A percentile compares a stretch with the other conserved stretches of the same genome.
These are phyloP conservation scores for Fusarium poae DNA, from an alignment of 2,329 filamentous ascomycete species.

Conservation along the genomic window DNA sequence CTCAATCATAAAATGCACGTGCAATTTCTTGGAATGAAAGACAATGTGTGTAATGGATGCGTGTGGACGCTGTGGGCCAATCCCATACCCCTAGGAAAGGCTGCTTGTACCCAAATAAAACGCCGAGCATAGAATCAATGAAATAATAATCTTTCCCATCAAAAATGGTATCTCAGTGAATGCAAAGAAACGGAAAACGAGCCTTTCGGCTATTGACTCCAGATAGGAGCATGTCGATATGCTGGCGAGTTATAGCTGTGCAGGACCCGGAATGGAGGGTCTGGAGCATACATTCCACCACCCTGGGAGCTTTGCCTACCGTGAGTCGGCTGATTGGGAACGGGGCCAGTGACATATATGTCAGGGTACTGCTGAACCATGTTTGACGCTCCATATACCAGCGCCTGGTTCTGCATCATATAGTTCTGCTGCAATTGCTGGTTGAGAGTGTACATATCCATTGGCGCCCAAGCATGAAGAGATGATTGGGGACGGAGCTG, in stretches of 20 bases:
- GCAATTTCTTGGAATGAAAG: constrained; percentile 33
- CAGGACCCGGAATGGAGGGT: constrained; percentile 64
- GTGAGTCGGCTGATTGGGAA: constrained; percentile 24
- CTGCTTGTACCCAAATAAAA: constrained; percentile 37
- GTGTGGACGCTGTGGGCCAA: constrained; percentile 42
- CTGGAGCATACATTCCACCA: constrained; percentile 33
- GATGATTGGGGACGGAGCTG: constrained; percentile 29
- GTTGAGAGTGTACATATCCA: constrained; percentile 38
- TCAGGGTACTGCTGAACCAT: constrained; percentile 42
- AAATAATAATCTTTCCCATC: constrained; percentile 22
- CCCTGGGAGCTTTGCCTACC: constrained; percentile 36
- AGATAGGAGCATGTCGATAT: constrained; percentile 67
- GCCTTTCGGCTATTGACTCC: constrained; percentile 56
- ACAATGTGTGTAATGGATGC: constrained; percentile 34
- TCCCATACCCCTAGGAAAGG: constrained; percentile 25
- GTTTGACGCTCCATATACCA: constrained; percentile 37
- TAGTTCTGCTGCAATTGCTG: constrained; percentile 43
- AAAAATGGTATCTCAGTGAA: constrained; percentile 41
- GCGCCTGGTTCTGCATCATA: constrained; percentile 37
- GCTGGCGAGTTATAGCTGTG: constrained; percentile 72
- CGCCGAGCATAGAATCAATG: constrained; percentile 28
- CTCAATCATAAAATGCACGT: constrained; percentile 21
- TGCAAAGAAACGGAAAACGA: constrained; percentile 17
- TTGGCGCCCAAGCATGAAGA: constrained; percentile 34
- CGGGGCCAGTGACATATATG: constrained; percentile 30